phyloP scores from a whole-genome alignment of 2,329 filamentous ascomycete genomes.

The Acrocalymma vagum region DNA sequence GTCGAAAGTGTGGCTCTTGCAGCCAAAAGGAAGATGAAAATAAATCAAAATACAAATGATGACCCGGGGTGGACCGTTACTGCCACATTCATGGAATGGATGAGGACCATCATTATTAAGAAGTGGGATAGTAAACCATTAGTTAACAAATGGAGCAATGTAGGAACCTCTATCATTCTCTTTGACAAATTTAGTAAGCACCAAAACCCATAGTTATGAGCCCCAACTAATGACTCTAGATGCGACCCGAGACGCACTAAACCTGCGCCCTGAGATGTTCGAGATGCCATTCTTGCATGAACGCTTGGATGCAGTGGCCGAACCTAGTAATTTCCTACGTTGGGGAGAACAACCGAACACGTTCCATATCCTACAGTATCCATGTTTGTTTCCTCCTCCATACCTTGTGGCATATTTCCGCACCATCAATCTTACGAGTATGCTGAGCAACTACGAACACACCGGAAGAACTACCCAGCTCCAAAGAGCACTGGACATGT shows the following conservation, averaged over 20 bases:
- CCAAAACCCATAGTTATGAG: no score
- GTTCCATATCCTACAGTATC: constrained; percentile 80
- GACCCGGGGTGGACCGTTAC: constrained; percentile 48
- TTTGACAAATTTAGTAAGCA: constrained; percentile 72
- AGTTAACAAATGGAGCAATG: constrained; percentile 73
- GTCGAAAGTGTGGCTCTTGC: constrained; percentile 29
- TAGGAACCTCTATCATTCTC: constrained; percentile 79
- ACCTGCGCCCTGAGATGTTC: constrained; percentile 71
- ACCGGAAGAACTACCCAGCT: constrained; percentile 39
- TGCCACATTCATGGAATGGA: constrained; percentile 69
- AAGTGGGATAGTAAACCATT: constrained; percentile 82
- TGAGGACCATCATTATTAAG: constrained; percentile 75
- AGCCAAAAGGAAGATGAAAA: constrained; percentile 29
- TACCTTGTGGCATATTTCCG: constrained; percentile 85
- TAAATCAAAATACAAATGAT: constrained; percentile 15
- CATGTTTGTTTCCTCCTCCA: constrained; percentile 79
- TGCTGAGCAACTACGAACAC: constrained; percentile 79
- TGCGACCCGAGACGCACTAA: constrained; percentile 34
- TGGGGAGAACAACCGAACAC: constrained; percentile 68
- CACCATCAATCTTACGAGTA: constrained; percentile 84
- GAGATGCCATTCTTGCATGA: constrained; percentile 79
- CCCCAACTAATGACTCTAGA: constrained; percentile 29
- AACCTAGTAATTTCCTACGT: constrained; percentile 74
- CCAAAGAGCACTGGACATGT: constrained; percentile 30
- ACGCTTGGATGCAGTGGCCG: constrained; percentile 75